Percentiles rank a stretch among this genome's conserved stretches.
Conservation (phyloP, 257 asterid species). For the Rubia yunnanensis region DNA sequence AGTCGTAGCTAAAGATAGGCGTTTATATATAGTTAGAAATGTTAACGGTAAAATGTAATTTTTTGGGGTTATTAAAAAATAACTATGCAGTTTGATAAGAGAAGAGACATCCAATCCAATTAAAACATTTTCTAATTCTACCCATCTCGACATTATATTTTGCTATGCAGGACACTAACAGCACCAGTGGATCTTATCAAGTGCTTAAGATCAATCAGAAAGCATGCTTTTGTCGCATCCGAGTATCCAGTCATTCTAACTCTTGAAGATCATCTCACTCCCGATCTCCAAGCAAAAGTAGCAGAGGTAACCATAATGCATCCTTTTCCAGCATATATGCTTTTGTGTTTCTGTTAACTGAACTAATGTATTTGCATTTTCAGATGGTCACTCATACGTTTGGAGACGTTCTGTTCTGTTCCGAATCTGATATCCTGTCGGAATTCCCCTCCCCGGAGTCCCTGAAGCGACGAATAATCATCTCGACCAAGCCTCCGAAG, state of each 20-base stretch:
- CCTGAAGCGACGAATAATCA: conserved; percentile 38
- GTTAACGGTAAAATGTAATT: no score
- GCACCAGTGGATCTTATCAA: conserved; percentile 52
- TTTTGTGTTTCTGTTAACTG: neutral
- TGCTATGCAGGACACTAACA: conserved; percentile 55
- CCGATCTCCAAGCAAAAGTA: conserved; percentile 68
- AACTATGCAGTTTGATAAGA: no score
- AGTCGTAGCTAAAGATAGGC: no score
- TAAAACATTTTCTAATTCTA: no score
- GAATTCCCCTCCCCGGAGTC: conserved; percentile 71
- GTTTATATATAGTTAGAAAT: no score
- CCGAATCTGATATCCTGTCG: conserved; percentile 32
- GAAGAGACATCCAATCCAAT: no score
- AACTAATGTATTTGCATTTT: neutral
- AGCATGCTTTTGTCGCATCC: conserved; percentile 60
- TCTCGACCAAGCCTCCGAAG: conserved; percentile 79
- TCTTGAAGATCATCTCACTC: conserved; percentile 71
- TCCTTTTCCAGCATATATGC: neutral
- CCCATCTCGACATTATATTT: no score
- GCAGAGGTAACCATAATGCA: conserved; percentile 39
- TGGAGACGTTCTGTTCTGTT: conserved; percentile 36
- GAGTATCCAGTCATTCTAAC: conserved; percentile 73
- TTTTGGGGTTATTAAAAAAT: no score
- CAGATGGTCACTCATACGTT: conserved; percentile 59
- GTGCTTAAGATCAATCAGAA: conserved; percentile 59